Conservation (phyloP, 768 basidiomycete genomes). For the Suillus luteus region DNA sequence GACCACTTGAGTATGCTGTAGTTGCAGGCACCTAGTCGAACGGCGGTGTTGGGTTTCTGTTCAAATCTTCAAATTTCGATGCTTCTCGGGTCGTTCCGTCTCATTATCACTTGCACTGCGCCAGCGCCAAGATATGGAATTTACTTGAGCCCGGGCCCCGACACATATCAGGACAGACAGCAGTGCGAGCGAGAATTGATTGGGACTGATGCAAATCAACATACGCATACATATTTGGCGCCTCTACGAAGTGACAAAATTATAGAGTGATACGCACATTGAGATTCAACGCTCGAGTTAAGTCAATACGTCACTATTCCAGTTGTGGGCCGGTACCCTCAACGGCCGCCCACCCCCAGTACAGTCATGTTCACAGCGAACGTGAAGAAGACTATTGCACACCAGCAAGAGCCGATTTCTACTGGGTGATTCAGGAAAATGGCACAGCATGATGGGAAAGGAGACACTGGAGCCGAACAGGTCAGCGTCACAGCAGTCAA, state of each 20-base stretch:
- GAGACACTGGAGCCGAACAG: conserved; percentile 74
- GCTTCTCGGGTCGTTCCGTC: neutral
- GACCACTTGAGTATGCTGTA: too few relatives aligned
- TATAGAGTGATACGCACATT: neutral
- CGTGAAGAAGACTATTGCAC: conserved; percentile 54
- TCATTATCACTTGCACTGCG: neutral
- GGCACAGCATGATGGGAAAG: conserved; percentile 62
- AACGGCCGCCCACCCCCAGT: conserved; percentile 29
- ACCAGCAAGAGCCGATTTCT: conserved; percentile 54
- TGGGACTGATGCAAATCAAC: neutral
- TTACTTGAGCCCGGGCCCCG: neutral
- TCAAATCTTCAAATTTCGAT: neutral
- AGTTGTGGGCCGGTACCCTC: neutral
- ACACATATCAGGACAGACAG: neutral
- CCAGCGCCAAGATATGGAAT: neutral
- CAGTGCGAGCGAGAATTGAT: neutral
- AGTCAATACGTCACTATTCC: neutral
- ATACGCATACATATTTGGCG: neutral
- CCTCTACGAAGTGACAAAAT: neutral
- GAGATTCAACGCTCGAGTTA: neutral
- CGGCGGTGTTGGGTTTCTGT: neutral
- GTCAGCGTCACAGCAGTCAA: conserved; percentile 73
- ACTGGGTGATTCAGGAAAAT: conserved; percentile 6
- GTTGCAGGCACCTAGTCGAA: too few relatives aligned
- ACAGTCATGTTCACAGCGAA: conserved; percentile 59